Conservation (phyloP, 2,329 filamentous ascomycete genomes). For the Exophiala lecanii-corni region DNA sequence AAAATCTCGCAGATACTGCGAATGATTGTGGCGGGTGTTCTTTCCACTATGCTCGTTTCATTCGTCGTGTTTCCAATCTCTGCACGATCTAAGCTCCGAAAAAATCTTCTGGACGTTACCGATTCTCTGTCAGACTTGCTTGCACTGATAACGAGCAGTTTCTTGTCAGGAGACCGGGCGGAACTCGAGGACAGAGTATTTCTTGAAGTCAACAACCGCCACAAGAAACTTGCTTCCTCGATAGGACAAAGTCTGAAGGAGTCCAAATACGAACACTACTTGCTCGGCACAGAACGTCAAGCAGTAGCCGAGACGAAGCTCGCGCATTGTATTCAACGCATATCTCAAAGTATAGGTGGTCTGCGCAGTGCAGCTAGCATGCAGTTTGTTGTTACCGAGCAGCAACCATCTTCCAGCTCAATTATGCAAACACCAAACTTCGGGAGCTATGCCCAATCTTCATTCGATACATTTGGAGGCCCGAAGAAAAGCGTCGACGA, state of each 20-base stretch:
- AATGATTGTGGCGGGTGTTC: slow-evolving; percentile 75
- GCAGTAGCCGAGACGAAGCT: slow-evolving; percentile 75
- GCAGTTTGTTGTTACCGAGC: slow-evolving; percentile 72
- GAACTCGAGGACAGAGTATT: slow-evolving; percentile 67
- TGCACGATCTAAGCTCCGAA: slow-evolving; percentile 67
- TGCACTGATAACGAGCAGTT: slow-evolving; percentile 73
- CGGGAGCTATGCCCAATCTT: slow-evolving; percentile 18
- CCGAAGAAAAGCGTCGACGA: slow-evolving; percentile 5
- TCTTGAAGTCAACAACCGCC: slow-evolving; percentile 55
- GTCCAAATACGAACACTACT: slow-evolving; percentile 83
- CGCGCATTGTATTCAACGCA: slow-evolving; percentile 75
- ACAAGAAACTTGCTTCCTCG: slow-evolving; percentile 62
- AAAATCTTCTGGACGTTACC: slow-evolving; percentile 69
- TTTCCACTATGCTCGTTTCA: slow-evolving; percentile 67
- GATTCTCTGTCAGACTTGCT: slow-evolving; percentile 76
- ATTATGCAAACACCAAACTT: slow-evolving; percentile 21
- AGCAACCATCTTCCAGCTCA: slow-evolving; percentile 47
- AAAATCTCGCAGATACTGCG: slow-evolving; percentile 80
- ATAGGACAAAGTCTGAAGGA: slow-evolving; percentile 77
- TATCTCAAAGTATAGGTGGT: slow-evolving; percentile 86
- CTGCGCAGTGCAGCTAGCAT: slow-evolving; percentile 83
- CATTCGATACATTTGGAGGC: slow-evolving; percentile 9
- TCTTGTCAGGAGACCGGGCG: slow-evolving; percentile 75
- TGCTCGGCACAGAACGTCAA: slow-evolving; percentile 71
- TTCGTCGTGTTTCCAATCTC: slow-evolving; percentile 73